Conservation (phyloP, 169 alveolate genomes). For the Plasmodium gonderi region DNA sequence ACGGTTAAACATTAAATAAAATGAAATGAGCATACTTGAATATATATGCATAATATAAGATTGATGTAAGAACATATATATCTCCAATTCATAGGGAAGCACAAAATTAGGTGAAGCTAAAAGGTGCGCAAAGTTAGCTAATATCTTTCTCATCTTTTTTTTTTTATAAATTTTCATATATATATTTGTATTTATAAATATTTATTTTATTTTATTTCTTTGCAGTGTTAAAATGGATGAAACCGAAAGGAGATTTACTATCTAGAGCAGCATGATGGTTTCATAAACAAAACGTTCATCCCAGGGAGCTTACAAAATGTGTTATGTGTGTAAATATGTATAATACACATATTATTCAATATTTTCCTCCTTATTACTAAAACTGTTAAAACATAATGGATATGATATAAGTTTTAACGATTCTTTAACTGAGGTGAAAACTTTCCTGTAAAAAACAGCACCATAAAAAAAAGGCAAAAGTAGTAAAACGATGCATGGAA, state of each 20-base stretch:
- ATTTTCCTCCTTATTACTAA: background rate
- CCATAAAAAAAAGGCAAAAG: background rate
- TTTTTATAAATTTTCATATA: background rate
- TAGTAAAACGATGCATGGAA: background rate
- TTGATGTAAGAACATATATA: background rate
- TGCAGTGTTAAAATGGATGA: background rate
- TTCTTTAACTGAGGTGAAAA: conserved; percentile 56
- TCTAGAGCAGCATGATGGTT: background rate
- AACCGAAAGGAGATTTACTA: background rate
- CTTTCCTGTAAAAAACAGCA: conserved; percentile 24
- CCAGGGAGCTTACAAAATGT: background rate
- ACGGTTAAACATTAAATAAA: background rate
- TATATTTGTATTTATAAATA: background rate
- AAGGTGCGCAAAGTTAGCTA: background rate
- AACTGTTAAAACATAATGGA: conserved; percentile 21
- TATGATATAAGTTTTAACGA: conserved; percentile 49
- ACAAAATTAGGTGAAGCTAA: background rate
- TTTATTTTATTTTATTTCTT: background rate
- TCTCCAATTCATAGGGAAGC: background rate
- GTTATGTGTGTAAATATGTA: background rate
- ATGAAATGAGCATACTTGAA: background rate
- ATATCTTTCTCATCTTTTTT: no score
- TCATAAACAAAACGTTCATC: background rate
- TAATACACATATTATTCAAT: background rate
- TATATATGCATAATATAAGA: background rate